Evolutionary conservation across 2,329 filamentous ascomycete species (phyloP).

Genomic region (Nemania bipapillata): DNA sequence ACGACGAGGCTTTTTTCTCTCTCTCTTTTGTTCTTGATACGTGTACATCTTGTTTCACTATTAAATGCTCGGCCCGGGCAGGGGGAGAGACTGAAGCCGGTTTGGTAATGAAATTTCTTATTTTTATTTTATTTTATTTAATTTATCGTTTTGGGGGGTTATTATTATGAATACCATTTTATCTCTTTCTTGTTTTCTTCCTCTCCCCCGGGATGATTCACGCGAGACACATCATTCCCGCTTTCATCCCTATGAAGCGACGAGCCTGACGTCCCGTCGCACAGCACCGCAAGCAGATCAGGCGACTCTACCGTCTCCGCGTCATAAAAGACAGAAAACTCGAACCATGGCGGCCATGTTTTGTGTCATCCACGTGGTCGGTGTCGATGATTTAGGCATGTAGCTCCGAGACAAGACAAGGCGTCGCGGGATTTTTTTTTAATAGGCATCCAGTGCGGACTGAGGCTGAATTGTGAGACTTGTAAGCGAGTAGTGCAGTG

Average conservation of each 20-base stretch:
- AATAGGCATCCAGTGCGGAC: too few relatives aligned
- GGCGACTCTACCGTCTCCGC: not conserved
- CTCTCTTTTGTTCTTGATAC: not conserved
- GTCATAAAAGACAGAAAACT: not conserved
- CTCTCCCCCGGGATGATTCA: not conserved
- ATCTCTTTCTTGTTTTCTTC: too few relatives aligned
- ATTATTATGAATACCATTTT: not conserved
- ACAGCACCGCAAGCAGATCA: not conserved
- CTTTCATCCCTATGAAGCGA: too few relatives aligned
- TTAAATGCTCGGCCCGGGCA: not conserved
- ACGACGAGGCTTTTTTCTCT: not conserved
- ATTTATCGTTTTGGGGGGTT: too few relatives aligned
- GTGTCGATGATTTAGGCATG: slow-evolving; percentile 15
- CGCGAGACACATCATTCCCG: not conserved
- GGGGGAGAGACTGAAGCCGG: not conserved
- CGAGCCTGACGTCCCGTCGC: not conserved
- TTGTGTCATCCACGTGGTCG: slow-evolving; percentile 17
- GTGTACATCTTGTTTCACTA: not conserved
- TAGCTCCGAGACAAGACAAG: slow-evolving; percentile 14
- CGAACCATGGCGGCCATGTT: slow-evolving; percentile 11
- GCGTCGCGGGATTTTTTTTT: not conserved
- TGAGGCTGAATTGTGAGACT: too few relatives aligned
- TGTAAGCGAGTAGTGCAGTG: too few relatives aligned
- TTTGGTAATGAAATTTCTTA: too few relatives aligned
- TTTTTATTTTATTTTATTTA: too few relatives aligned